phyloP scores from a whole-genome alignment of 2,329 filamentous ascomycete species.

The Paraconiothyrium sp. region DNA sequence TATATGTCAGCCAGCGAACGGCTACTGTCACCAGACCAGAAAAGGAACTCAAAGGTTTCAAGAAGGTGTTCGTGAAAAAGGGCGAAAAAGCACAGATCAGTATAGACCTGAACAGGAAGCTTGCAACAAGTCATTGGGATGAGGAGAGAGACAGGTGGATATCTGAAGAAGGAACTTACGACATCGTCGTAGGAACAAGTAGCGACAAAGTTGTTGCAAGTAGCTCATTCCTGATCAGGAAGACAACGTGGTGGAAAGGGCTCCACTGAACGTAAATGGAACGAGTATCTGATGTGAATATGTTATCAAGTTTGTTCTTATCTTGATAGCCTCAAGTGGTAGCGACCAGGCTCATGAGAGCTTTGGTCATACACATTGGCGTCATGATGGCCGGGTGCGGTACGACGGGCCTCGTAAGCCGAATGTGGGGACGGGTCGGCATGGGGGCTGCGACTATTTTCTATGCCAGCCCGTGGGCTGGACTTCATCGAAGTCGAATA shows the following conservation, averaged over 20 bases:
- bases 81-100: conserved; percentile 65
- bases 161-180: conserved; percentile 72
- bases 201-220: conserved; percentile 63
- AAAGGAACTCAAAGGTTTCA: conserved; percentile 67
- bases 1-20: conserved; percentile 52
- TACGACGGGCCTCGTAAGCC: background rate
- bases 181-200: conserved; percentile 68
- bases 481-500: background rate
- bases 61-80: conserved; percentile 65
- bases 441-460: background rate
- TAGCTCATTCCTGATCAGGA: conserved; percentile 64
- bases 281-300: too few species aligned
- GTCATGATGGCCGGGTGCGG: background rate
- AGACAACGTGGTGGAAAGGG: conserved; percentile 75
- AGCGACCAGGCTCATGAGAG: too few species aligned
- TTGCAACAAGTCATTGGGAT: conserved; percentile 75
- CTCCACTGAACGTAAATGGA: conserved; percentile 22
- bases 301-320: too few species aligned
- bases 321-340: too few species aligned
- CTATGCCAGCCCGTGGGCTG: background rate
- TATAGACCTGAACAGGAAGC: conserved; percentile 68
- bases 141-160: conserved; percentile 64
- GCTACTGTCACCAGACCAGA: conserved; percentile 57
- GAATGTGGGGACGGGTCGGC: background rate
- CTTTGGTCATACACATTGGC: too few species aligned